Percentiles rank a stretch among this genome's conserved stretches.
phyloP scores from a whole-genome alignment of 768 basidiomycete genomes.

The Strobilomyces dryophilus region DNA sequence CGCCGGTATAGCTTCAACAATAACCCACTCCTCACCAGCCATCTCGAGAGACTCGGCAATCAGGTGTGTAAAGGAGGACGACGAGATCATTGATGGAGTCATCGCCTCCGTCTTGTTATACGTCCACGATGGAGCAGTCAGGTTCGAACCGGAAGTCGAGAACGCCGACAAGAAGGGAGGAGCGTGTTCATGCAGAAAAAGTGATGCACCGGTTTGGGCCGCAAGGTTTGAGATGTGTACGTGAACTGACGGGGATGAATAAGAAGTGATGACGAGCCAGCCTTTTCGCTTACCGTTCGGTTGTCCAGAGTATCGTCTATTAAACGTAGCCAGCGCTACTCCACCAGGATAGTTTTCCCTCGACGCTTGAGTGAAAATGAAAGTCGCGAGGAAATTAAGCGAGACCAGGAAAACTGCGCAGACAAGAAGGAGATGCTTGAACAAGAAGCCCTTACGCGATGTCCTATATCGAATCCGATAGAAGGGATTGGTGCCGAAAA shows the following conservation, averaged over 20 bases:
- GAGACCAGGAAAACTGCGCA: constrained; percentile 44
- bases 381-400: constrained; percentile 51
- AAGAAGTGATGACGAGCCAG: neutral
- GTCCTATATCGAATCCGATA: constrained; percentile 32
- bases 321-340: constrained; percentile 58
- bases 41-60: constrained; percentile 46
- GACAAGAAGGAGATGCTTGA: constrained; percentile 45
- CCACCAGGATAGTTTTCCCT: constrained; percentile 89
- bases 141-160: constrained; percentile 9
- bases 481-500: neutral
- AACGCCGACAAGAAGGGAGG: constrained; percentile 39
- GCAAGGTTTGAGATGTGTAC: constrained; percentile 84
- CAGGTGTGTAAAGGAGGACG: constrained; percentile 53
- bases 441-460: constrained; percentile 38
- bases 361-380: constrained; percentile 54
- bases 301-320: constrained; percentile 42
- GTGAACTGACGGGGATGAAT: constrained; percentile 37
- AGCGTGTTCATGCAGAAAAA: constrained; percentile 72
- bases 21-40: constrained; percentile 36
- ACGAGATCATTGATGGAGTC: constrained; percentile 37
- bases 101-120: constrained; percentile 85
- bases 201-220: constrained; percentile 85
- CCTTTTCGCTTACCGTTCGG: constrained; percentile 25
- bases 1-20: constrained; percentile 40
- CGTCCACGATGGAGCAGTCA: constrained; percentile 40